These are phyloP conservation scores for Juglanconis sp. DNA, from an alignment of 2,329 filamentous ascomycete species.

Conservation along the genomic window DNA sequence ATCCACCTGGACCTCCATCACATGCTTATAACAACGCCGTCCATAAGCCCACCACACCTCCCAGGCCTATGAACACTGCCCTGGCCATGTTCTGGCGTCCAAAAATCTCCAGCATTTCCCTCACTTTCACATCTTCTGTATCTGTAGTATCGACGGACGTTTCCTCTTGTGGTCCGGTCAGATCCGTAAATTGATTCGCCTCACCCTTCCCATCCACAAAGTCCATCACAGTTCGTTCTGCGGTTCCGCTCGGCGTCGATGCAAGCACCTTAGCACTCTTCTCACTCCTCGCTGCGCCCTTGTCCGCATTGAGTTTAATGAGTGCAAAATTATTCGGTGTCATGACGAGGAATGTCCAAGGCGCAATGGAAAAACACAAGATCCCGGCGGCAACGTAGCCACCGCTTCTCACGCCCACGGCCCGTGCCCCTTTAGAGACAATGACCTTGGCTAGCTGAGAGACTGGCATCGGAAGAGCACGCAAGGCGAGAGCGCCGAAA, in stretches of 20 bases:
- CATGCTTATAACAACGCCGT: not conserved
- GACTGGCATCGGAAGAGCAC: not conserved
- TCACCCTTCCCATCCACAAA: not conserved
- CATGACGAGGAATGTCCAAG: slow-evolving; percentile 3
- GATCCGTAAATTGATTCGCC: not conserved
- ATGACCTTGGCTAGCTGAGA: not conserved
- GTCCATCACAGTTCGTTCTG: not conserved
- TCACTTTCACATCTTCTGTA: slow-evolving; percentile 1
- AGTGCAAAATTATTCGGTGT: slow-evolving; percentile 14
- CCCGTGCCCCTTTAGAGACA: not conserved
- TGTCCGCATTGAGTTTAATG: slow-evolving; percentile 5
- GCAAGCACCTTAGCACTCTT: not conserved
- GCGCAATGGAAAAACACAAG: slow-evolving; percentile 10
- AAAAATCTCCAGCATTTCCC: slow-evolving; percentile 5
- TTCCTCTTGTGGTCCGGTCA: slow-evolving; percentile 11
- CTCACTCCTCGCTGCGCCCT: slow-evolving; percentile 3
- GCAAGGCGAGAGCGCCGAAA: slow-evolving; percentile 28
- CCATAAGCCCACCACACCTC: slow-evolving; percentile 3
- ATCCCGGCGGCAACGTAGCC: slow-evolving; percentile 5
- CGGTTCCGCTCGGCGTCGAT: not conserved
- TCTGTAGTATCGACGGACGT: not conserved
- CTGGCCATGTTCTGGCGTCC: slow-evolving; percentile 8
- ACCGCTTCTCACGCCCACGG: not conserved
- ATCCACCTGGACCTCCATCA: not conserved
- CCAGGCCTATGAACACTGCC: slow-evolving; percentile 2